These are phyloP conservation scores for Boechera divaricarpa DNA, from an alignment of 345 rosid species.

Conservation along the genomic window DNA sequence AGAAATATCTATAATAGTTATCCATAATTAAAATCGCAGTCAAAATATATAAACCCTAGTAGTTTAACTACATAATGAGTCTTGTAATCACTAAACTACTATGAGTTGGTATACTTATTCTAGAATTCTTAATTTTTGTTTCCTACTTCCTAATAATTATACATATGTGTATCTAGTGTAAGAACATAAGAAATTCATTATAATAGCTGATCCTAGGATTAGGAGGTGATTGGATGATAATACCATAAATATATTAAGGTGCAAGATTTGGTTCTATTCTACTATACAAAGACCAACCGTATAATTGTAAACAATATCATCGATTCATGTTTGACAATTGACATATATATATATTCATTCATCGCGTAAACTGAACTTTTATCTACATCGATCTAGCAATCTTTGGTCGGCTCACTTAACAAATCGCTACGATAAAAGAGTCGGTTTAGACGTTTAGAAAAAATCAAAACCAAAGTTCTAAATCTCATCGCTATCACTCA, in stretches of 20 bases:
- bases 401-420: constrained; percentile 28
- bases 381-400: constrained; percentile 19
- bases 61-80: not conserved
- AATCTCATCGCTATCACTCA: constrained; percentile 8
- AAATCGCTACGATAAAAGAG: not conserved
- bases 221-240: not conserved
- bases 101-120: not conserved
- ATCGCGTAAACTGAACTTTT: not conserved
- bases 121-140: not conserved
- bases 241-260: not conserved
- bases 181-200: not conserved
- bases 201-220: not conserved
- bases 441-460: constrained; percentile 2
- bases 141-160: not conserved
- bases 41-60: not conserved
- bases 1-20: too few relatives aligned
- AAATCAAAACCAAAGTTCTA: not conserved
- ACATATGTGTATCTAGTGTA: not conserved
- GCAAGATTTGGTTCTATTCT: not conserved
- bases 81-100: not conserved
- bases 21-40: too few relatives aligned
- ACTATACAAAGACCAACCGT: not conserved
- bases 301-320: not conserved
- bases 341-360: not conserved
- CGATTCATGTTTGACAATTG: not conserved